These are phyloP conservation scores for Mrakia frigida DNA, from an alignment of 768 basidiomycete species.

Conservation along the genomic window DNA sequence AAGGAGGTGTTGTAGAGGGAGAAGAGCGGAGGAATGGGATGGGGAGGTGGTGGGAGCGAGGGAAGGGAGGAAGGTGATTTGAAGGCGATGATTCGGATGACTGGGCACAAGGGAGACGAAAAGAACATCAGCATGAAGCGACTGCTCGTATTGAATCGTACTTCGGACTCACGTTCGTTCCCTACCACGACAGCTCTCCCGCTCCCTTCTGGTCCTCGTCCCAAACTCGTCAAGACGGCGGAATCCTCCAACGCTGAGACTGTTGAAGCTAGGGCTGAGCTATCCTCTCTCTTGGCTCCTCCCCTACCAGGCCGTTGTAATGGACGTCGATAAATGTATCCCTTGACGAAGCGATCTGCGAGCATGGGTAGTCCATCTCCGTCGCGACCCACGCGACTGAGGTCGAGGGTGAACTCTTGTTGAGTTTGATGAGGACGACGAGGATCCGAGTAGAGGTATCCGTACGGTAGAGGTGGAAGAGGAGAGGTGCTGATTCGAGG, in stretches of 20 bases:
- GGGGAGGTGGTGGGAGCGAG: conserved; percentile 9
- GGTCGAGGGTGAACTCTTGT: conserved; percentile 8
- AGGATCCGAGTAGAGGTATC: conserved; percentile 13
- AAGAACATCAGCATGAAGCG: not conserved
- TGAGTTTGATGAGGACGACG: not conserved
- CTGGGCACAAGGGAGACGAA: not conserved
- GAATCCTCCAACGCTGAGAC: conserved; percentile 5
- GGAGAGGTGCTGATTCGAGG: not conserved
- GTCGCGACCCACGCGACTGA: conserved; percentile 2
- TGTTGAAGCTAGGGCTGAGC: not conserved
- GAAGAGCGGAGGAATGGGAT: conserved; percentile 21
- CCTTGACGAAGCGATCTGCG: conserved; percentile 14
- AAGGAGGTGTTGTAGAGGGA: conserved; percentile 18
- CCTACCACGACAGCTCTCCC: conserved; percentile 28
- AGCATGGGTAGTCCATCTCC: conserved; percentile 5
- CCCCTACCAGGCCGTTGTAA: too few relatives aligned
- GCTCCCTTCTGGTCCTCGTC: conserved; percentile 22
- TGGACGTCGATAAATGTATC: not conserved
- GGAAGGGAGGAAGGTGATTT: not conserved
- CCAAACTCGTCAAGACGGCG: conserved; percentile 19
- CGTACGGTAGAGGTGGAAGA: not conserved
- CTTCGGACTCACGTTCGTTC: conserved; percentile 24
- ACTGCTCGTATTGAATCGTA: not conserved
- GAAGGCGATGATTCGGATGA: conserved; percentile 25
- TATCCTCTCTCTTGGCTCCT: not conserved